Conservation (phyloP, 1,284 basidiomycete species). For the Austropuccinia psidii region DNA sequence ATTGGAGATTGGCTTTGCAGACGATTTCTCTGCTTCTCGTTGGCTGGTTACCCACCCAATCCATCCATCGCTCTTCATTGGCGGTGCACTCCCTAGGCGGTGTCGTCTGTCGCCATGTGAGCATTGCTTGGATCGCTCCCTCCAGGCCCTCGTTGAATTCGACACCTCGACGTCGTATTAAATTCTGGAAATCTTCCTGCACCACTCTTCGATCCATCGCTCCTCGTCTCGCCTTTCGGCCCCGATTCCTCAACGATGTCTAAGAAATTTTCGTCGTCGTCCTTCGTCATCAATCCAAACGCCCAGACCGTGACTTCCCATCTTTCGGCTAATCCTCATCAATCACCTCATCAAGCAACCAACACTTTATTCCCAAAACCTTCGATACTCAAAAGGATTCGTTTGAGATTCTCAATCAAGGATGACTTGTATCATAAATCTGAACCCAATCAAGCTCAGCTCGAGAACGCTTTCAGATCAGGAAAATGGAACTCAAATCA, state of each 20-base stretch:
- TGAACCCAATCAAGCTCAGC: constrained; percentile 10
- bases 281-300: background rate
- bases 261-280: background rate
- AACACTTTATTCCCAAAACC: constrained; percentile 42
- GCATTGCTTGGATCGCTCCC: no score
- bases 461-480: constrained; percentile 15
- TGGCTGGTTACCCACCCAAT: no score
- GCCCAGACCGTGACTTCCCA: background rate
- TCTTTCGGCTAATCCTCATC: background rate
- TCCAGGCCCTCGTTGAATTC: no score
- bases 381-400: constrained; percentile 39
- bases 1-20: no score
- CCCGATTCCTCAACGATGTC: background rate
- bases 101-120: no score
- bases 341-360: background rate
- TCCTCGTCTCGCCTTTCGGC: no score
- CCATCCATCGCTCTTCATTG: no score
- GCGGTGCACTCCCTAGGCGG: no score
- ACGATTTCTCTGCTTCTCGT: no score
- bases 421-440: constrained; percentile 42
- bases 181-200: no score
- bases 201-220: no score
- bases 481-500: constrained; percentile 8
- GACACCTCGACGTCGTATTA: no score
- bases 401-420: constrained; percentile 44